These are phyloP conservation scores for Eucalyptus urophylla DNA, from an alignment of 345 rosid species.

Conservation along the genomic window DNA sequence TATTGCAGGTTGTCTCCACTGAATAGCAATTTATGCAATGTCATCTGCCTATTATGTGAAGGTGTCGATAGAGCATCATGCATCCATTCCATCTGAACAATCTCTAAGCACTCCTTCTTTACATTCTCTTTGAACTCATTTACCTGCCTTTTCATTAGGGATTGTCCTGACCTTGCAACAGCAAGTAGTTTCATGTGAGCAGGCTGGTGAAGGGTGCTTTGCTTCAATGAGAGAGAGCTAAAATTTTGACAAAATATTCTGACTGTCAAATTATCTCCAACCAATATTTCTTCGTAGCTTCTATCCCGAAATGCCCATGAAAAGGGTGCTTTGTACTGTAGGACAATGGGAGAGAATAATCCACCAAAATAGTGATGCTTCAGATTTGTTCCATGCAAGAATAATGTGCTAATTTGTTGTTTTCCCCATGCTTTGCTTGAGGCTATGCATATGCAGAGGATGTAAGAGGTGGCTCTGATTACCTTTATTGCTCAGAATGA, in stretches of 20 bases:
- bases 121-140: too few species aligned
- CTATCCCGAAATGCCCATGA: not conserved
- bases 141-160: too few species aligned
- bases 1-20: too few species aligned
- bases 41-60: too few species aligned
- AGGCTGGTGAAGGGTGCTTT: not conserved
- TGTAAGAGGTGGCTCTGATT: not conserved
- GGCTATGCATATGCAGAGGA: not conserved
- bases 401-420: not conserved
- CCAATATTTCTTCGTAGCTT: not conserved
- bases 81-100: too few species aligned
- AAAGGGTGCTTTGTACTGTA: not conserved
- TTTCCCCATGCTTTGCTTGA: not conserved
- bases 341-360: not conserved
- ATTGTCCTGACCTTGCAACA: too few species aligned
- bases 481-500: not conserved
- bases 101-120: too few species aligned
- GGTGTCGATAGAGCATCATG: too few species aligned
- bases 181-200: not conserved
- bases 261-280: not conserved
- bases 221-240: too few species aligned
- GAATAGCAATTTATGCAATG: too few species aligned
- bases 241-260: not conserved
- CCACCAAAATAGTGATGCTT: not conserved
- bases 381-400: not conserved